Conservation (phyloP, 306 rosid genomes). For the Ormosia emarginata region DNA sequence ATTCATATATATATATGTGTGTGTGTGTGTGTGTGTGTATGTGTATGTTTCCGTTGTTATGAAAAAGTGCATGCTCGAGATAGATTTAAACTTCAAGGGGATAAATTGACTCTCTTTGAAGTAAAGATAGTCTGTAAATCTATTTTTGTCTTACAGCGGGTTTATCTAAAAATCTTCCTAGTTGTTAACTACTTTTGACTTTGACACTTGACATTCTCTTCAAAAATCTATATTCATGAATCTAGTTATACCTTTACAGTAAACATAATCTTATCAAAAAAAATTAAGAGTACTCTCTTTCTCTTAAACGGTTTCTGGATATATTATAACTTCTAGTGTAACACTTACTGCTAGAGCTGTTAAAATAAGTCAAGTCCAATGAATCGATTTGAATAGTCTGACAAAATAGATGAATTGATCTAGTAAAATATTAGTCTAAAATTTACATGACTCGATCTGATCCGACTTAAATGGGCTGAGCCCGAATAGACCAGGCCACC, state of each 20-base stretch:
- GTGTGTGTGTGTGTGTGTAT: too few species aligned
- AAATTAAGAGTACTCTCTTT: not conserved
- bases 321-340: not conserved
- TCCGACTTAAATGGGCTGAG: too few species aligned
- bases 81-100: not conserved
- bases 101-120: not conserved
- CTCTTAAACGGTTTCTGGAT: not conserved
- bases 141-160: not conserved
- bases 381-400: too few species aligned
- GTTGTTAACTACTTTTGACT: not conserved
- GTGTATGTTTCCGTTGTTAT: too few species aligned
- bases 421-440: too few species aligned
- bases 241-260: not conserved
- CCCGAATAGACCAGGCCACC: too few species aligned
- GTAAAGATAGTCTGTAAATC: not conserved
- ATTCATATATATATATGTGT: not conserved
- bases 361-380: too few species aligned
- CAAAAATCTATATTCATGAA: not conserved
- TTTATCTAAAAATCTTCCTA: not conserved
- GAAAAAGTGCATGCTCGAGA: not conserved
- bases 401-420: too few species aligned
- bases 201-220: slow-evolving; percentile 17
- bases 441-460: too few species aligned
- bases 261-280: not conserved
- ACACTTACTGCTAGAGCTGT: too few species aligned